Evolutionary conservation across 1,139 yeast genomes (phyloP).

Genomic region (Spathaspora sp.): DNA sequence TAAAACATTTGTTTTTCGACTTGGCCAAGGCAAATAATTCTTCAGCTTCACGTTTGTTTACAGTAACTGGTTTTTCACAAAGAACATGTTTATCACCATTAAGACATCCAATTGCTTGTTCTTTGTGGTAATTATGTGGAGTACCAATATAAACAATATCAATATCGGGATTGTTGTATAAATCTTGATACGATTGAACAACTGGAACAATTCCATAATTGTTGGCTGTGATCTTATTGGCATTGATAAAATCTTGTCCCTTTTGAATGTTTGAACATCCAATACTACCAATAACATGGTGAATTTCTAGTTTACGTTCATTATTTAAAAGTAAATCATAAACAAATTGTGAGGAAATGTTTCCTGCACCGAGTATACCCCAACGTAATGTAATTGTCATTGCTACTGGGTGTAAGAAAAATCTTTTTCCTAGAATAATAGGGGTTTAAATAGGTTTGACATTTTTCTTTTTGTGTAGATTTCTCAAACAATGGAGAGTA

Average conservation of each 20-base stretch:
- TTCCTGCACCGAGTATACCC: conserved; percentile 51
- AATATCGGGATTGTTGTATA: conserved; percentile 44
- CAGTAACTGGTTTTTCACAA: conserved; percentile 62
- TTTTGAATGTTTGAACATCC: conserved; percentile 30
- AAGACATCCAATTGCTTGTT: conserved; percentile 49
- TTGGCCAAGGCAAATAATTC: conserved; percentile 47
- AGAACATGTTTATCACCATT: conserved; percentile 53
- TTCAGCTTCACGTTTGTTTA: conserved; percentile 48
- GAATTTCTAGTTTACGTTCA: conserved; percentile 18
- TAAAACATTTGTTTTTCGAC: conserved; percentile 45
- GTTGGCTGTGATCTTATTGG: conserved; percentile 13
- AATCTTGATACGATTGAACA: conserved; percentile 29
- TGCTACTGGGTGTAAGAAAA: neutral
- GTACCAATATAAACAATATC: conserved; percentile 60
- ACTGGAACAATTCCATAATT: conserved; percentile 22
- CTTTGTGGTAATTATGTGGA: conserved; percentile 57
- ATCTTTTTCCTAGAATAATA: neutral
- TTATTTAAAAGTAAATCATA: conserved; percentile 35
- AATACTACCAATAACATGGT: conserved; percentile 30
- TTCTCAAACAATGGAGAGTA: neutral
- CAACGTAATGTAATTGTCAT: conserved; percentile 28
- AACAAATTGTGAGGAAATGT: conserved; percentile 40
- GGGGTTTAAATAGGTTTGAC: neutral
- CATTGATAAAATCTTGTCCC: conserved; percentile 27
- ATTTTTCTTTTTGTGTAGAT: neutral